Percentiles rank a stretch among this genome's conserved stretches.
Conservation (phyloP, 208 protist species). For the Trypanosoma conorhini region DNA sequence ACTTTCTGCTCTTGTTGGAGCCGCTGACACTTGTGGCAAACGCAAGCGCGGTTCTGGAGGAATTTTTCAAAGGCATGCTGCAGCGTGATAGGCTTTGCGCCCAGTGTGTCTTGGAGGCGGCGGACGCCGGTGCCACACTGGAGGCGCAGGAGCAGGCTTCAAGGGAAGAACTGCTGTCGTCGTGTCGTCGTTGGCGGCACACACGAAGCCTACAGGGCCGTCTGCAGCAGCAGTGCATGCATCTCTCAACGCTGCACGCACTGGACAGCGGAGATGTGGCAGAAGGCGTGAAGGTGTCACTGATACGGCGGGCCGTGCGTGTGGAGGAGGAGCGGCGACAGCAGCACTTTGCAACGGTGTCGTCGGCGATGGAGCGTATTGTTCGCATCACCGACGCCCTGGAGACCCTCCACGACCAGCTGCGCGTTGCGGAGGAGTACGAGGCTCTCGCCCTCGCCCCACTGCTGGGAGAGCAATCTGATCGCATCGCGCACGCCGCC, state of each 20-base stretch:
- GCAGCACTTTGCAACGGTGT: neutral
- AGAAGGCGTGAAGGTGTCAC: neutral
- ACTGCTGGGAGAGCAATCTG: neutral
- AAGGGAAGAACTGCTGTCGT: constrained; percentile 5
- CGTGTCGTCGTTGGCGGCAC: neutral
- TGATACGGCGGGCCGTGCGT: neutral
- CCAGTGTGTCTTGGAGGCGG: neutral
- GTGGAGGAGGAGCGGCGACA: constrained; percentile 9
- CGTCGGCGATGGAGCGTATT: constrained; percentile 1
- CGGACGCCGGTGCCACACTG: neutral
- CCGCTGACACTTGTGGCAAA: constrained; percentile 17
- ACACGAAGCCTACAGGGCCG: constrained; percentile 4
- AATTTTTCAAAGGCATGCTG: neutral
- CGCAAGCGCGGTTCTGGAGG: constrained; percentile 6
- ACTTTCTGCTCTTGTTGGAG: constrained; percentile 8
- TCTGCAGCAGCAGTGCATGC: constrained; percentile 2
- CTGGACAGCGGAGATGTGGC: neutral
- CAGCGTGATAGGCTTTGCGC: constrained; percentile 9
- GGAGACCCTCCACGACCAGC: constrained; percentile 12
- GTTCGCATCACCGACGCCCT: neutral
- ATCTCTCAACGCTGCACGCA: constrained; percentile 9
- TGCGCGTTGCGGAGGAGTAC: constrained; percentile 10
- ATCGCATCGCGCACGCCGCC: neutral
- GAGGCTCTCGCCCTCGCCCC: neutral
- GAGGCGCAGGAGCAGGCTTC: neutral